Evolutionary conservation across 139 green algal species (phyloP).

Genomic region (Tetradesmus obliquus): DNA sequence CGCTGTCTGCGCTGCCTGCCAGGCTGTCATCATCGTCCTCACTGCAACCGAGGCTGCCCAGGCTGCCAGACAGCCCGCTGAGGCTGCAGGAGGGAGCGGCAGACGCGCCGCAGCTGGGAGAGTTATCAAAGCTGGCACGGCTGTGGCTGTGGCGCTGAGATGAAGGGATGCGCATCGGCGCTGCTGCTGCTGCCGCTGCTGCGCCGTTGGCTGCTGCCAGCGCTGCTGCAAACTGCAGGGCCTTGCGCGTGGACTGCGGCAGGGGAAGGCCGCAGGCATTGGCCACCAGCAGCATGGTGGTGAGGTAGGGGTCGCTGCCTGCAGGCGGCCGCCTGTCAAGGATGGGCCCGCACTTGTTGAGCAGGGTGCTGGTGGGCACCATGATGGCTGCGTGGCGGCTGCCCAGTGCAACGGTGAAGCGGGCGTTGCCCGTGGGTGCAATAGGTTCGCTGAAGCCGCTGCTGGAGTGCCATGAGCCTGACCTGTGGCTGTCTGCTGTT

Average conservation of each 20-base stretch:
- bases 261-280: conserved; percentile 73
- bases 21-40: conserved; percentile 26
- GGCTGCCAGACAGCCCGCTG: conserved; percentile 2
- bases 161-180: background rate
- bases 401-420: conserved; percentile 76
- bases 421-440: background rate
- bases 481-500: background rate
- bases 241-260: background rate
- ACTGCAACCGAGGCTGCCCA: conserved; percentile 30
- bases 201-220: background rate
- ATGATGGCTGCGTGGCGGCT: conserved; percentile 64
- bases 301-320: conserved; percentile 88
- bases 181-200: background rate
- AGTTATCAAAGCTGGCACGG: conserved; percentile 4
- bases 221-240: conserved; percentile 11
- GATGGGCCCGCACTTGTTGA: conserved; percentile 71
- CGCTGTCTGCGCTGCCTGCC: conserved; percentile 22
- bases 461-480: conserved; percentile 16
- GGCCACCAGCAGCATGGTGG: conserved; percentile 79
- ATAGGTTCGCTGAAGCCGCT: background rate
- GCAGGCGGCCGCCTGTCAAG: conserved; percentile 77
- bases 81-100: conserved; percentile 18
- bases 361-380: conserved; percentile 62
- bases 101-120: background rate
- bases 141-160: background rate